These are phyloP conservation scores for Daldinia concentrica DNA, from an alignment of 495 filamentous ascomycete species.

Conservation along the genomic window DNA sequence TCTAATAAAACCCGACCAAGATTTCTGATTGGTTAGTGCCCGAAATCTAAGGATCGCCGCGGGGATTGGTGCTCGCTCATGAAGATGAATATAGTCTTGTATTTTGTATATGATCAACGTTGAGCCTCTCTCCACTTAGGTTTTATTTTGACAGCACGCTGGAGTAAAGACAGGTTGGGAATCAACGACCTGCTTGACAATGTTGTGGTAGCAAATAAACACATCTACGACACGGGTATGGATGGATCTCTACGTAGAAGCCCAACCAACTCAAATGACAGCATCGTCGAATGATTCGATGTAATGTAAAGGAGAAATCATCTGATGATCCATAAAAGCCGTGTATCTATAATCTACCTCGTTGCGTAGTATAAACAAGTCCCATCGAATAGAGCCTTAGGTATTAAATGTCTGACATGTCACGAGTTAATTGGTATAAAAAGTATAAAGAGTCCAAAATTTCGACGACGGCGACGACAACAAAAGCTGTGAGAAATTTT, in stretches of 20 bases:
- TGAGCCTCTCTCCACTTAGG: constrained; percentile 28
- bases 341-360: neutral
- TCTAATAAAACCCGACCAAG: neutral
- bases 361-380: neutral
- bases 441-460: neutral
- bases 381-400: neutral
- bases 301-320: constrained; percentile 3
- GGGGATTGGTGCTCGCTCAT: constrained; percentile 3
- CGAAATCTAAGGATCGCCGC: constrained; percentile 1
- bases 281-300: constrained; percentile 13
- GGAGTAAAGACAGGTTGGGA: neutral
- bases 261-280: neutral
- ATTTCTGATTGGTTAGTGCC: neutral
- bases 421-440: constrained; percentile 1
- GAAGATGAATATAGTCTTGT: constrained; percentile 11
- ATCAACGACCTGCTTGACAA: neutral
- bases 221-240: neutral
- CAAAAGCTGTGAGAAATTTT: neutral
- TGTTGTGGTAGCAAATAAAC: neutral
- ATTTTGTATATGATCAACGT: constrained; percentile 34
- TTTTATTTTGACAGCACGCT: constrained; percentile 6
- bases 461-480: neutral
- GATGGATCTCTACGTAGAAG: constrained; percentile 3
- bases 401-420: neutral
- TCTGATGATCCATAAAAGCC: constrained; percentile 18